Evolutionary conservation across 148 eudicot genomes (phyloP), one percentile per base, ranked within the genome.

Genomic region (Persicaria maculosa): DNA sequence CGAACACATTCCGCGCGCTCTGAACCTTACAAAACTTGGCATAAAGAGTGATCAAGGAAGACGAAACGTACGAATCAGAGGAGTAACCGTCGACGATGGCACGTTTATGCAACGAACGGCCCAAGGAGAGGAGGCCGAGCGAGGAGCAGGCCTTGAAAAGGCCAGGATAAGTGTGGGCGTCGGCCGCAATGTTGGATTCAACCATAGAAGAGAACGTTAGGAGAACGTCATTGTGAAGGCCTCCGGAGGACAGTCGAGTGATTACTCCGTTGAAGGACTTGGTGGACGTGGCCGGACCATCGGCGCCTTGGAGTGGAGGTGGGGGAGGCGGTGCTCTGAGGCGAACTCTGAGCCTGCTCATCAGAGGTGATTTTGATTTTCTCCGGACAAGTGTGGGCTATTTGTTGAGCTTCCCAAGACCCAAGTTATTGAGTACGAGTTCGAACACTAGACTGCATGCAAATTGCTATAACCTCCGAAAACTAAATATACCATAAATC

Each of bases 91-190:
- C 45, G 64, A 83, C 74, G 43, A 88, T 71, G 9, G 82, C 73
- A 22, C 75, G 90, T 43, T 87, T 91, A 67, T 93, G 98, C 64
- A 91, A 72, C 0, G 76, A 83, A 72, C 79, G 74, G 11, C 97
- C 98, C 15, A 81, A 90, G 11, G 86, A 73, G 61, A 84, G 75
- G 6, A 76, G 77, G 79, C 81, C 79, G 8, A 93, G 86, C 6
- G 71, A 80, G 48, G 91, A 75, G 80, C 95, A 89, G 22, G 98
- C 91, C 82, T 91, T 93, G 81, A 93, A 80, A 14, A 91, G 79
- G 50, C 83, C 80, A 0, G 98, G 98, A 81, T 78, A 93, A 4
- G 97, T 85, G 81, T 85, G 86, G 71, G 95, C 83, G 79, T 93
- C 98, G 19, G 91, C 83, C 12, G 81, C 78, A 10, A 77, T 80